Evolutionary conservation across 2,329 filamentous ascomycete genomes (phyloP).

Genomic region (Penicillium sp.): DNA sequence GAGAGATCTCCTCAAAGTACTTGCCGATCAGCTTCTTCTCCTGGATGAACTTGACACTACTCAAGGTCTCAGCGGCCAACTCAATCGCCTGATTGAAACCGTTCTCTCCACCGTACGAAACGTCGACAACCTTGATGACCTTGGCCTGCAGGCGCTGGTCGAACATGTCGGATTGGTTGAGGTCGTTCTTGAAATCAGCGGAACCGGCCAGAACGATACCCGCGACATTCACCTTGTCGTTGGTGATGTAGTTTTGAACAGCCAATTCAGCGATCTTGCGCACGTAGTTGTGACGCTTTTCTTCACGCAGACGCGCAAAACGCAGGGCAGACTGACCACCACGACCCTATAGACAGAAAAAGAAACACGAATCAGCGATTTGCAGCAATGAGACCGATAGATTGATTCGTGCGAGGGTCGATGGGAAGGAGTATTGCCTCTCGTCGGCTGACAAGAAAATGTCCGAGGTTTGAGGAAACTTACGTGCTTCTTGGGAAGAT

Average conservation of each 20-base stretch:
- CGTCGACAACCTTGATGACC: conserved; percentile 99
- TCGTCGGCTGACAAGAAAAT: background rate
- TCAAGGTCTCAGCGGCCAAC: conserved; percentile 85
- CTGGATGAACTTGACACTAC: conserved; percentile 99
- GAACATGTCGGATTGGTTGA: conserved; percentile 97
- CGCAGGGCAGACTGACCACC: conserved; percentile 98
- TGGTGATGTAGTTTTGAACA: conserved; percentile 97
- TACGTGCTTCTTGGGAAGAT: conserved; percentile 95
- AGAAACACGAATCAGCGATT: background rate
- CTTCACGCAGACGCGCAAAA: conserved; percentile 98
- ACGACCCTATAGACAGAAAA: conserved; percentile 54
- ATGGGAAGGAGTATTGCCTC: too few relatives aligned
- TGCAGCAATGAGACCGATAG: too few relatives aligned
- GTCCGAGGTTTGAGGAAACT: conserved; percentile 4
- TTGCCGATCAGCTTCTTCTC: conserved; percentile 99
- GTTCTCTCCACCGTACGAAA: conserved; percentile 98
- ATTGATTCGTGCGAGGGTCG: too few relatives aligned
- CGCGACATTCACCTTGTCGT: conserved; percentile 96
- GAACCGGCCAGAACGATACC: conserved; percentile 94
- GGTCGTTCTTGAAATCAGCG: conserved; percentile 98
- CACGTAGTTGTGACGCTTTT: conserved; percentile 99
- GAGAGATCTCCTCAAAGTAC: conserved; percentile 98
- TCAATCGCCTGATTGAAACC: conserved; percentile 99
- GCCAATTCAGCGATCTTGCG: conserved; percentile 97
- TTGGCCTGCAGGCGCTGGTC: conserved; percentile 85